Evolutionary conservation across 2,329 filamentous ascomycete species (phyloP).

Genomic region (Fusarium camptoceras): DNA sequence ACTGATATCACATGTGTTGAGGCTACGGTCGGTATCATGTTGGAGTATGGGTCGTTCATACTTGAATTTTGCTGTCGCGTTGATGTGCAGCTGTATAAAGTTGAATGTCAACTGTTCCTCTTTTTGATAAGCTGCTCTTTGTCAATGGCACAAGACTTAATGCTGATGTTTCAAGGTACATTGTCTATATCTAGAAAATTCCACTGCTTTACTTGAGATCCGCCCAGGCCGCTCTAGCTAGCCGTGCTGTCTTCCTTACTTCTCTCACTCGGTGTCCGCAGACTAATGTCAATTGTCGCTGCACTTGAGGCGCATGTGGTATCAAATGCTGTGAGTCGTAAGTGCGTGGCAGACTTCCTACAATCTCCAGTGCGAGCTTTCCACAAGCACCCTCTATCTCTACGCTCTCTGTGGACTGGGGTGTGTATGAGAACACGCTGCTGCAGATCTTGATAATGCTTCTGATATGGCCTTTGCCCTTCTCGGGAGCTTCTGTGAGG

Average conservation of each 20-base stretch:
- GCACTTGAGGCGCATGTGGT: slow-evolving; percentile 57
- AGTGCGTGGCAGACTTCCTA: slow-evolving; percentile 59
- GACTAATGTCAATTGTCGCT: slow-evolving; percentile 61
- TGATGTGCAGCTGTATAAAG: slow-evolving; percentile 3
- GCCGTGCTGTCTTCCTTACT: slow-evolving; percentile 62
- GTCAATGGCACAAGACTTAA: slow-evolving; percentile 3
- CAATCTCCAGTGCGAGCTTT: slow-evolving; percentile 60
- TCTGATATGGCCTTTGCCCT: slow-evolving; percentile 61
- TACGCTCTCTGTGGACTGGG: slow-evolving; percentile 37
- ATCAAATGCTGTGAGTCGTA: slow-evolving; percentile 62
- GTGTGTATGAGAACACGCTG: slow-evolving; percentile 52
- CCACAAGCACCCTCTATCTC: slow-evolving; percentile 55
- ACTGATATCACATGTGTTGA: slow-evolving; percentile 14
- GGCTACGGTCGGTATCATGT: slow-evolving; percentile 1
- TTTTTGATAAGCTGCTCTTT: slow-evolving; percentile 3
- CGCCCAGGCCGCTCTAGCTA: slow-evolving; percentile 63
- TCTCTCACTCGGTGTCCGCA: slow-evolving; percentile 67
- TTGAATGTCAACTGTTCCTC: background rate
- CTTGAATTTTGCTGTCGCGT: background rate
- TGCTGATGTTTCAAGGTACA: background rate
- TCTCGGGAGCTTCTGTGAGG: slow-evolving; percentile 59
- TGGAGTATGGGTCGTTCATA: background rate
- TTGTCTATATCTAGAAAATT: slow-evolving; percentile 30
- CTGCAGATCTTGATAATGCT: slow-evolving; percentile 61
- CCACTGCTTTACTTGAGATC: slow-evolving; percentile 47